These are phyloP conservation scores for Monilinia aucupariae DNA, from an alignment of 2,329 filamentous ascomycete species.

Conservation along the genomic window DNA sequence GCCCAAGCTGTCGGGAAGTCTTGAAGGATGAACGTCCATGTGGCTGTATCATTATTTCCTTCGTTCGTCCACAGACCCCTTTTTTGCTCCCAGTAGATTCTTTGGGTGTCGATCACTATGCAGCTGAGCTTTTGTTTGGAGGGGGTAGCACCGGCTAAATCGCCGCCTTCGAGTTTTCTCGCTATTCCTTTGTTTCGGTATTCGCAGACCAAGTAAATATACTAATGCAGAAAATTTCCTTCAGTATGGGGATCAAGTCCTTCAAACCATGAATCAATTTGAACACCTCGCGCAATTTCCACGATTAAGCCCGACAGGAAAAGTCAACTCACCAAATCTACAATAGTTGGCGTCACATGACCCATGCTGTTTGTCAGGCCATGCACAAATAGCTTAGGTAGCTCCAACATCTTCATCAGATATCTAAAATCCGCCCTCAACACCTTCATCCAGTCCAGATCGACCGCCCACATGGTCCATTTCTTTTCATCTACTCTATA, in stretches of 20 bases:
- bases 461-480: not conserved
- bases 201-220: constrained; percentile 1
- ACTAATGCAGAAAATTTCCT: not conserved
- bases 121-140: constrained; percentile 2
- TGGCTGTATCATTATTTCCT: not conserved
- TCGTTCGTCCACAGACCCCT: not conserved
- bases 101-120: constrained; percentile 2
- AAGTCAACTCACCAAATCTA: not conserved
- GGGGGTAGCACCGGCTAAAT: not conserved
- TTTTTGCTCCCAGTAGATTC: not conserved
- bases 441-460: constrained; percentile 5
- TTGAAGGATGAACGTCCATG: not conserved
- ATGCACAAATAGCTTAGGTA: no score
- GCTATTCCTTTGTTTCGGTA: constrained; percentile 5
- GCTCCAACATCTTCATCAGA: not conserved
- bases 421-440: not conserved
- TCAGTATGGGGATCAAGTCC: not conserved
- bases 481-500: not conserved
- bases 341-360: not conserved
- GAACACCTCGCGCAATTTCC: not conserved
- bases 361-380: not conserved
- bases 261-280: not conserved
- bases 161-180: not conserved
- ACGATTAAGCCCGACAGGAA: not conserved
- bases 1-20: not conserved